Evolutionary conservation across 306 rosid genomes (phyloP).

Genomic region (Inga oerstediana): DNA sequence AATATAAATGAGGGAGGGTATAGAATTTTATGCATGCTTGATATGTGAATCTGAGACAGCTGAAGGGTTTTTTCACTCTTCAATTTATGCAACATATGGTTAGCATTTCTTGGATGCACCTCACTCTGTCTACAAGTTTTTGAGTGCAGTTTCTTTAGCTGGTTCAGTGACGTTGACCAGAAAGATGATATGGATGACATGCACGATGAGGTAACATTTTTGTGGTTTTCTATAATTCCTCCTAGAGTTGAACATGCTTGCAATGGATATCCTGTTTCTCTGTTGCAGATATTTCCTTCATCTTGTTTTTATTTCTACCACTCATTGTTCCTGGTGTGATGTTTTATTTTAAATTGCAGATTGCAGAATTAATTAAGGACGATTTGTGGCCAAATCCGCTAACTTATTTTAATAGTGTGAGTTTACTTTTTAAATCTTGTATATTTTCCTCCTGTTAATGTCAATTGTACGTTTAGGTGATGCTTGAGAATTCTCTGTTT

Average conservation of each 20-base stretch:
- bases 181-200: slow-evolving; percentile 80
- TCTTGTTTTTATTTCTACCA: neutral
- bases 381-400: slow-evolving; percentile 98
- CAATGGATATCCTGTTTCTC: neutral
- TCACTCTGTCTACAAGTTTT: neutral
- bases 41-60: neutral
- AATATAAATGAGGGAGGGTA: neutral
- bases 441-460: slow-evolving; percentile 9
- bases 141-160: slow-evolving; percentile 85
- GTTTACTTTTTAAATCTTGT: slow-evolving; percentile 2
- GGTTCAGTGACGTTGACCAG: slow-evolving; percentile 59
- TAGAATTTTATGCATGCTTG: neutral
- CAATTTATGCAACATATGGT: neutral
- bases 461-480: slow-evolving; percentile 5
- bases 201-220: slow-evolving; percentile 77
- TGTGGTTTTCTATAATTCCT: slow-evolving; percentile 24
- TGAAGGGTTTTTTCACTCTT: neutral
- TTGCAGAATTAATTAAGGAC: slow-evolving; percentile 77
- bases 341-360: slow-evolving; percentile 37
- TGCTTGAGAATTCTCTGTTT: neutral
- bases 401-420: slow-evolving; percentile 83
- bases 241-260: slow-evolving; percentile 12
- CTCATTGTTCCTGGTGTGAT: neutral
- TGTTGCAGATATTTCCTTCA: neutral
- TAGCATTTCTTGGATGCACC: neutral